Evolutionary conservation across 805 yeast genomes (phyloP), one percentile per base, ranked within the genome.

Genomic region (Wickerhamomyces canadensis): DNA sequence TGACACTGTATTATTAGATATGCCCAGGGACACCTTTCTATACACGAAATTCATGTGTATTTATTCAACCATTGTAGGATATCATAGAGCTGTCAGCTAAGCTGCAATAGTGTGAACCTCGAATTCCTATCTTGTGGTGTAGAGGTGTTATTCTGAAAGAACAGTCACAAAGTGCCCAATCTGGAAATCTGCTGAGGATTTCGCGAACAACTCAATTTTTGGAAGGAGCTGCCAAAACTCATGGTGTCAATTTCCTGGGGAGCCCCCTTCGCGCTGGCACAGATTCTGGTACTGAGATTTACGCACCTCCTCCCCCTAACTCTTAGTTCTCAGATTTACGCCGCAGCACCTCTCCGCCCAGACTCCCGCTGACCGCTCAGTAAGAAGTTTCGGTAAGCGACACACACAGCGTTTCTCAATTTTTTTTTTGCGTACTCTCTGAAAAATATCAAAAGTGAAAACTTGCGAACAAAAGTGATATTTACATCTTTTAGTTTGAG

Each of bases 121-220:
- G n/a, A n/a, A n/a, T n/a, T n/a, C n/a, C 27, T 19, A 31, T 7
- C 26, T 8, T 15, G 23, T 26, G 43, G 52, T 31, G 51, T 58
- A 18, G 61, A 52, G 55, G 48, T 58, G 38, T 46, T 17, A 12
- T n/a, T 49, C 16, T 35, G 19, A 19, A 13, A 48, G 25, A 34
- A 42, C 49, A 45, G 49, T 45, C 48, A 45, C 48, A 41, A 9
- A 10, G 5, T 25, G 13, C 23, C 35, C 27, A 23, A 25, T 12
- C 11, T 9, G n/a, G 24, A 21, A 17, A 23, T 10, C 26, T 18
- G 22, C 19, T 21, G 23, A 21, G 10, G 10, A 21, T 10, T 21
- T 21, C 10, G 10, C 7, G 10, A 21, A 21, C 23, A n/a, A n/a
- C n/a, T n/a, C n/a, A n/a, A n/a, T n/a, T n/a, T n/a, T n/a, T n/a